These are phyloP conservation scores for Mycena maculata DNA, from an alignment of 768 basidiomycete genomes.

Conservation along the genomic window DNA sequence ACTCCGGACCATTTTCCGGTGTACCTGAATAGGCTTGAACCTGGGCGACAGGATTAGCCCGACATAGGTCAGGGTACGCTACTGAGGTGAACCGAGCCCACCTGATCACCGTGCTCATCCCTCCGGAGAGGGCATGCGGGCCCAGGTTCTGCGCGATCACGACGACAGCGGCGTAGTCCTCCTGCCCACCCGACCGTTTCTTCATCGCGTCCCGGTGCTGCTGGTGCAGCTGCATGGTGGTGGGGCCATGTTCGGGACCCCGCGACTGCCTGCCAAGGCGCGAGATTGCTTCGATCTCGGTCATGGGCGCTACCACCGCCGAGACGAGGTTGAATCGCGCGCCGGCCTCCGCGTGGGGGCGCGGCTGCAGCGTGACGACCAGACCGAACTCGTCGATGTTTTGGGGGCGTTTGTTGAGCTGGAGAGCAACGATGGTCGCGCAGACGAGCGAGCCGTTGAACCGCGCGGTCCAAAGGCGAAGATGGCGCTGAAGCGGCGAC, in stretches of 20 bases:
- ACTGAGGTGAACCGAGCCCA: background rate
- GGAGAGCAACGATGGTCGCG: constrained; percentile 29
- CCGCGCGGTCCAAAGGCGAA: constrained; percentile 28
- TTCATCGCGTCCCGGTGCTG: constrained; percentile 27
- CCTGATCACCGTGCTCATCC: constrained; percentile 8
- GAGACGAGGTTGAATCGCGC: constrained; percentile 25
- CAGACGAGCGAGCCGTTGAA: constrained; percentile 29
- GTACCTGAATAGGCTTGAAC: constrained; percentile 23
- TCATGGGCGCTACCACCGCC: constrained; percentile 14
- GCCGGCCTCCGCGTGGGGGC: constrained; percentile 31
- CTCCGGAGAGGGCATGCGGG: constrained; percentile 16
- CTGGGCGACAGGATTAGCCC: background rate
- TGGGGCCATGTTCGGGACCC: background rate
- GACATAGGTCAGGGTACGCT: too few relatives aligned
- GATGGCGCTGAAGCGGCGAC: constrained; percentile 23
- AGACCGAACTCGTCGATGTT: constrained; percentile 29
- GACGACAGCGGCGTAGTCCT: constrained; percentile 21
- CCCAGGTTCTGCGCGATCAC: constrained; percentile 10
- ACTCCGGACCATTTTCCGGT: constrained; percentile 16
- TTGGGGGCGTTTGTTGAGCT: constrained; percentile 21
- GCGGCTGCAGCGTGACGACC: constrained; percentile 20
- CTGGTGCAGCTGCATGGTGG: constrained; percentile 11
- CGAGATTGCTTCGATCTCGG: background rate
- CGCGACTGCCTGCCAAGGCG: background rate
- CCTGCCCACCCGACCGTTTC: constrained; percentile 4